phyloP scores from a whole-genome alignment of 2,329 filamentous ascomycete species.

The Aspergillus sp. region DNA sequence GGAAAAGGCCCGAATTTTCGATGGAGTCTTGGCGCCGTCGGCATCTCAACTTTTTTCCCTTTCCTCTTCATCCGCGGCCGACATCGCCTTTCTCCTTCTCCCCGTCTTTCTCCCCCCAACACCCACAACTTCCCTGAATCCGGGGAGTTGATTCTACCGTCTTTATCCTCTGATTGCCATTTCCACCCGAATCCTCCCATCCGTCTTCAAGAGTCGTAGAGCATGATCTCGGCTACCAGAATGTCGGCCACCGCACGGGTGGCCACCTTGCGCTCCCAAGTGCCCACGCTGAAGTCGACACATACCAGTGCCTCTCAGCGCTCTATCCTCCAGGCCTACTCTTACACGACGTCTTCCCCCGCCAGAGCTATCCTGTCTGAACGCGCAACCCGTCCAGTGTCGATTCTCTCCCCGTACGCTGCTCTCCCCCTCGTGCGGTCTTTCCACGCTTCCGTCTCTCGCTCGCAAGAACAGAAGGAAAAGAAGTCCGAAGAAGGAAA shows the following conservation, averaged over 20 bases:
- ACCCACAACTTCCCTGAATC: constrained; percentile 2
- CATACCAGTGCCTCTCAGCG: constrained; percentile 31
- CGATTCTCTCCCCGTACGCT: constrained; percentile 34
- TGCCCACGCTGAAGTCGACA: constrained; percentile 30
- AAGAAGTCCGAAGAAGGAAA: constrained; percentile 39
- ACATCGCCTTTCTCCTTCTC: constrained; percentile 22
- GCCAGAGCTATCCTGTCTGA: constrained; percentile 33
- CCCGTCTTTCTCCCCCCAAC: constrained; percentile 21
- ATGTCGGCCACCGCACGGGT: constrained; percentile 38
- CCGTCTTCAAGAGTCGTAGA: constrained; percentile 17
- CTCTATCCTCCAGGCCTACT: constrained; percentile 33
- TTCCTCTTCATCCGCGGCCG: constrained; percentile 25
- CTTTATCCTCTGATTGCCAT: background rate
- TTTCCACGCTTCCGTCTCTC: constrained; percentile 35
- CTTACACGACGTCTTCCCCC: constrained; percentile 36
- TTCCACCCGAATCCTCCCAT: constrained; percentile 4
- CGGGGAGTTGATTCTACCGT: constrained; percentile 17
- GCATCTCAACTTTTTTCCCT: constrained; percentile 35
- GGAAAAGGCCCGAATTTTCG: constrained; percentile 34
- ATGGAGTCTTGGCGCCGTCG: constrained; percentile 30
- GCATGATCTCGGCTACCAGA: constrained; percentile 41
- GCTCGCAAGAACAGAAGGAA: constrained; percentile 41
- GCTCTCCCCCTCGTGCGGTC: constrained; percentile 36
- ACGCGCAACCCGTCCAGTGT: constrained; percentile 22
- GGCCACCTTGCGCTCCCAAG: constrained; percentile 36